These are phyloP conservation scores for Salvia hispanica DNA, from an alignment of 257 asterid genomes.

Conservation along the genomic window DNA sequence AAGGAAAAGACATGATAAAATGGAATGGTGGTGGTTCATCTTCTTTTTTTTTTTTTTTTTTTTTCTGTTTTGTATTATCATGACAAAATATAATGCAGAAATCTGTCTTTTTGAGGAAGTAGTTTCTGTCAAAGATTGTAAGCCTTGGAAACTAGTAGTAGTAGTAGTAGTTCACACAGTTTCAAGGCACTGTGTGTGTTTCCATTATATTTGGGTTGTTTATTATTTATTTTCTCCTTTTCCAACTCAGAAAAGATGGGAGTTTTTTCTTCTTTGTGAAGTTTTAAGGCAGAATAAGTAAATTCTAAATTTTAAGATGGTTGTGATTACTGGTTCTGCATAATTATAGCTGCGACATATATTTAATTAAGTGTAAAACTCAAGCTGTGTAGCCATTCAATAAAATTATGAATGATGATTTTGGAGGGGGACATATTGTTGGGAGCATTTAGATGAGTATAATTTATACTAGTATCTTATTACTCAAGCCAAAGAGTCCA, in stretches of 20 bases:
- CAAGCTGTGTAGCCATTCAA: slow-evolving; percentile 36
- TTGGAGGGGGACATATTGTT: slow-evolving; percentile 30
- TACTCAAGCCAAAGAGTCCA: too few relatives aligned
- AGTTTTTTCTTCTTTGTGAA: slow-evolving; percentile 17
- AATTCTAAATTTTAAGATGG: slow-evolving; percentile 12
- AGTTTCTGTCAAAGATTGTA: slow-evolving; percentile 29
- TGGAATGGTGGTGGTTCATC: slow-evolving; percentile 19
- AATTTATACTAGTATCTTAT: neutral
- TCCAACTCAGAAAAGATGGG: slow-evolving; percentile 5
- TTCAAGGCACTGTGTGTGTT: slow-evolving; percentile 6
- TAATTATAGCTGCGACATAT: slow-evolving; percentile 27
- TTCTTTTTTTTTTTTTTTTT: neutral
- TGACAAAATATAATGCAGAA: slow-evolving; percentile 23
- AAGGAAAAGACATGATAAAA: slow-evolving; percentile 26
- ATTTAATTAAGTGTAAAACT: slow-evolving; percentile 38
- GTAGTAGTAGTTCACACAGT: slow-evolving; percentile 27
- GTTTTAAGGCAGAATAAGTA: slow-evolving; percentile 12
- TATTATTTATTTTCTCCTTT: neutral
- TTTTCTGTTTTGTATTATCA: slow-evolving; percentile 22
- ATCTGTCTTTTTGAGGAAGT: slow-evolving; percentile 34
- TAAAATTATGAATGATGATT: slow-evolving; percentile 37
- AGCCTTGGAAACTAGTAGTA: slow-evolving; percentile 41
- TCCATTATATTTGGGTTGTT: slow-evolving; percentile 16
- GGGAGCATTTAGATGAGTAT: slow-evolving; percentile 19
- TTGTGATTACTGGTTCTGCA: slow-evolving; percentile 30